Conservation (phyloP, 2,329 filamentous ascomycete species). For the Colletotrichum sp. region DNA sequence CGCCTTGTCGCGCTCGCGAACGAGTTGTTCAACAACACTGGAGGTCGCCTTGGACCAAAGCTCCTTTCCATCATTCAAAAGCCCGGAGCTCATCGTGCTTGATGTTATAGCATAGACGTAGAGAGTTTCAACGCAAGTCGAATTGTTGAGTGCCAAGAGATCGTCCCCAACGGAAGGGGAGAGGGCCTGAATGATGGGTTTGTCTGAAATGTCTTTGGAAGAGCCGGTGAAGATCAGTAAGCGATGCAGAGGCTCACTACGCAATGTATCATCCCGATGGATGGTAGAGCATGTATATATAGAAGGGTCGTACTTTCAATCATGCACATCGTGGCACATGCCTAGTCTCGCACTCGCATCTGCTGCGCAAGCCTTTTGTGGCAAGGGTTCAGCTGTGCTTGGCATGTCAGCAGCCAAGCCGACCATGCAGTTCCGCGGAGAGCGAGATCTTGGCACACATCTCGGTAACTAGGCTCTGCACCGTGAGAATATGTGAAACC, state of each 20-base stretch:
- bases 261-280: background rate
- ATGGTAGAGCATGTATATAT: background rate
- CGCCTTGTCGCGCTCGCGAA: background rate
- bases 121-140: background rate
- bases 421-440: background rate
- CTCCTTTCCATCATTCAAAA: background rate
- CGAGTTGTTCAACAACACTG: background rate
- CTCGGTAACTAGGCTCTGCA: background rate
- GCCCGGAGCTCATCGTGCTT: background rate
- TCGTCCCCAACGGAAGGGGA: background rate
- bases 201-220: background rate
- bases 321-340: background rate
- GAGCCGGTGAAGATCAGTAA: background rate
- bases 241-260: background rate
- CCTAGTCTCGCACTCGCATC: background rate
- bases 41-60: background rate
- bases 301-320: fast-evolving
- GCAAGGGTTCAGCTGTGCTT: background rate
- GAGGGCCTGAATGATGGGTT: background rate
- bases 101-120: background rate
- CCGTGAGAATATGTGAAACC: background rate
- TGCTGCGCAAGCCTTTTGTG: background rate
- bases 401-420: conserved; percentile 7
- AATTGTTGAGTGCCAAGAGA: background rate
- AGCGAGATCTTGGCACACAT: background rate